Evolutionary conservation across 805 yeast species (phyloP), one percentile per base, ranked within the genome.

Genomic region (Saturnispora quitensis): DNA sequence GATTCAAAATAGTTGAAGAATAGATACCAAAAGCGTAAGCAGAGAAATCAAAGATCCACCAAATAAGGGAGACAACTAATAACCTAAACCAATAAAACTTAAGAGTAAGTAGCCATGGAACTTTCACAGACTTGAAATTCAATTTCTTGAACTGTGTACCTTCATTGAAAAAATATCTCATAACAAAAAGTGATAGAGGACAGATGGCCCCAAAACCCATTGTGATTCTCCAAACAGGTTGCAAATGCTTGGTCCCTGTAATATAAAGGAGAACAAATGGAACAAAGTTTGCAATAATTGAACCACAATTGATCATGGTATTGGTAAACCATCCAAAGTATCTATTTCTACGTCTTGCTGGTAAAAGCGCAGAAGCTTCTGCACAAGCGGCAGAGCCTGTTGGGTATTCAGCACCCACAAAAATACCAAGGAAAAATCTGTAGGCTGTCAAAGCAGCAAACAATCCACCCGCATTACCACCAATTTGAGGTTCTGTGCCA

Each of bases 361-460:
- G 86, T 59, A 89, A 71, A 56, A 79, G 70, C 52, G 86, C 82
- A 45, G 93, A 81, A 40, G 95, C 93, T 68, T 90, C 97, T 27
- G 97, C 89, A 59, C 95, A 88, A 38, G 95, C 95, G 20, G 90
- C 91, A 8, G 96, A 84, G 43, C 96, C 90, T 12, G 95, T 84
- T 45, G 96, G 96, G 64, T 90, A 90, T 69, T 90, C 98, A 47
- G 95, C 90, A 60, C 98, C 98, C 59, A 91, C 86, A 61, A 90
- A 95, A 56, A 88, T 73, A 69, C 98, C 98, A 49, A 90, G 71
- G 69, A 90, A 83, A 67, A 87, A 87, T 67, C 98, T 77, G 43
- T 84, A 88, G 9, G 83, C 84, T 6, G 95, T 87, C 50, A 90
- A 69, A 22, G 93, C 91, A 15, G 89, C 83, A 55, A 91, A 79